A percentile compares a stretch with the other conserved stretches of the same genome.
These are phyloP conservation scores for Phytopythium vexans DNA, from an alignment of 352 stramenopile genomes.

Conservation along the genomic window DNA sequence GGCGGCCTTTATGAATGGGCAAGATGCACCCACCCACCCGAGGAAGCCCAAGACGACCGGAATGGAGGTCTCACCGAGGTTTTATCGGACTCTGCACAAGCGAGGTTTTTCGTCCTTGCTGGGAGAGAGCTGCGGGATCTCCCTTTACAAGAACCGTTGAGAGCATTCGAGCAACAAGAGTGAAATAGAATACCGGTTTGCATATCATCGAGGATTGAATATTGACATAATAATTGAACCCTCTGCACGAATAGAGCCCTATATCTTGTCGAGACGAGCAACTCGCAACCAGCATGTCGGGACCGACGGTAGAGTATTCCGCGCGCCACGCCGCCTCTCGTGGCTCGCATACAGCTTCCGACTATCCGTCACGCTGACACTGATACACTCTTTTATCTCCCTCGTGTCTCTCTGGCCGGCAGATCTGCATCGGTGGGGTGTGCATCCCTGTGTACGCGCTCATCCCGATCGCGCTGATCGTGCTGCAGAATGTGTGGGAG, in stretches of 20 bases:
- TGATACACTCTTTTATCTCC: too few species aligned
- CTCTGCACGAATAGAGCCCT: not conserved
- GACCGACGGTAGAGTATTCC: constrained; percentile 20
- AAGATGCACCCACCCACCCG: not conserved
- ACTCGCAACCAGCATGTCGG: constrained; percentile 18
- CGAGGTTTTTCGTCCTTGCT: not conserved
- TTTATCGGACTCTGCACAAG: not conserved
- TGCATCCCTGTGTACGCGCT: constrained; percentile 79
- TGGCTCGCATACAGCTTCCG: too few species aligned
- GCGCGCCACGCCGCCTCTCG: too few species aligned
- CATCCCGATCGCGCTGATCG: constrained; percentile 65
- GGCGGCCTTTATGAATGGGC: not conserved
- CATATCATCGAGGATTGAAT: too few species aligned
- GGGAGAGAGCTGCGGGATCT: not conserved
- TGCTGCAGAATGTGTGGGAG: constrained; percentile 63
- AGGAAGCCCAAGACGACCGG: not conserved
- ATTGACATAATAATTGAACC: not conserved
- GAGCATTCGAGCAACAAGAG: constrained; percentile 9
- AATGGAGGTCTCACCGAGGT: too few species aligned
- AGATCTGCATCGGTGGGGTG: constrained; percentile 81
- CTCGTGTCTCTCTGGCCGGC: not conserved
- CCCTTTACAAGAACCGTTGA: constrained; percentile 20
- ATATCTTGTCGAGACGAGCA: not conserved
- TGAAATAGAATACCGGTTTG: not conserved
- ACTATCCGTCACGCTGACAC: too few species aligned